Evolutionary conservation across 1,284 basidiomycete genomes (phyloP), one percentile per base, ranked within the genome.

Genomic region (Bondarzewia mesenterica): DNA sequence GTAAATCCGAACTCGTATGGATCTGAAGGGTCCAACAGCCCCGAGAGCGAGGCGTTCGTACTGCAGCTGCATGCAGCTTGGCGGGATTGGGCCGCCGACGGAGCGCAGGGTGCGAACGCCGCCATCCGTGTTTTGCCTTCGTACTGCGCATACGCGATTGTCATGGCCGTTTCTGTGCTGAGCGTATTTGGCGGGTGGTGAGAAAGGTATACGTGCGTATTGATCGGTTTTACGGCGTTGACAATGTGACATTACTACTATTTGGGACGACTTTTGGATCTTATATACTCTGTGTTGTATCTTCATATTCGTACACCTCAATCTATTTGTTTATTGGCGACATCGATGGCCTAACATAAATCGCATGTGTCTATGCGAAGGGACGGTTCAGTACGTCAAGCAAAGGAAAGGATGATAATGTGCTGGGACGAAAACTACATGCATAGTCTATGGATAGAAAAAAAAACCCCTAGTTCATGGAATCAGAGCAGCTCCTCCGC

Each of bases 31-130:
- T 50, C 59, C 14, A 43, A 66, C 15, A 72, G 69, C 43, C 75
- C 78, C 32, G 79, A 82, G 60, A 73, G 68, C 2, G 72, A 81
- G 64, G 73, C 72, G 42, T 82, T 82, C 60, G 65, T 78, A 40
- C 54, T 82, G 39, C 66, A 78, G 59, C 67, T 79, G 44, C 66
- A 78, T 50, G 67, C 74, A 2, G 77, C 77, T 29, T 76, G 69
- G 55, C 63, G 67, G 21, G 76, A 79, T 50, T 80, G 74, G 73
- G 60, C 61, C 12, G 60, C 59, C 2, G 54, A 51, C 21, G 74
- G 74, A 2, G 59, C 60, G 27, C 60, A 60, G 2, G 72, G 71
- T 20, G 60, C 58, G 45, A 66, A 63, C 46, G 54, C 47, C 15
- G 59, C 52, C 5, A n/a, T 10, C 6, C 12, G 44, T 14, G 16